Evolutionary conservation across 352 stramenopile genomes (phyloP), one percentile per base, ranked within the genome.

Genomic region (Phytophthora foliorum): DNA sequence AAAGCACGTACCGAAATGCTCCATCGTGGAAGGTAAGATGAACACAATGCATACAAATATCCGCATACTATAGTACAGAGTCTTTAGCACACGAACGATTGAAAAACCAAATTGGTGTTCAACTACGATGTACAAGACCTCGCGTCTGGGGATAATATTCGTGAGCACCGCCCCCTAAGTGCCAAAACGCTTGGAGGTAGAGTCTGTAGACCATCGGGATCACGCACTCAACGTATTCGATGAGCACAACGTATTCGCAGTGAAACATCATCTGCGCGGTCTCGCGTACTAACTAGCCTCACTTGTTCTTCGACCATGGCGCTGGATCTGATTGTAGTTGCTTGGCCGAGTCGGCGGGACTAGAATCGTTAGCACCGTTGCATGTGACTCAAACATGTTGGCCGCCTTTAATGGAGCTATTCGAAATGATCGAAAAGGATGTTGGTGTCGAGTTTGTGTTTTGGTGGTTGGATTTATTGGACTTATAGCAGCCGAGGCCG

Each of bases 1-100:
- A 8, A 34, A 22, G 17, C 14, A 63, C 69, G 13, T 19, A 74
- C 67, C 71, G n/a, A 65, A 69, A 34, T 78, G 71, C 5, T 59
- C n/a, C 14, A 80, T 52, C 2, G 57, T 66, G 49, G 72, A 74
- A 24, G 48, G 57, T 17, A 80, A 52, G 17, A 67, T 72, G 41
- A 63, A 74, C 17, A 44, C 61, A 24, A 69, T 49, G 63, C 62
- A 77, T 29, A 69, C 44, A 31, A 79, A 60, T 16, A 79, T 24
- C 2, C 51, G n/a, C n/a, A n/a, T n/a, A n/a, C n/a, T n/a, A n/a
- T n/a, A n/a, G n/a, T n/a, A n/a, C n/a, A n/a, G n/a, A n/a, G n/a
- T n/a, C n/a, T n/a, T n/a, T n/a, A n/a, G n/a, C n/a, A n/a, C 72
- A 45, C 69, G 63, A 8, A 75, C 3, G 27, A 58, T 45, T 5